Evolutionary conservation across 345 rosid species (phyloP).

Genomic region (Ceriops zippeliana): DNA sequence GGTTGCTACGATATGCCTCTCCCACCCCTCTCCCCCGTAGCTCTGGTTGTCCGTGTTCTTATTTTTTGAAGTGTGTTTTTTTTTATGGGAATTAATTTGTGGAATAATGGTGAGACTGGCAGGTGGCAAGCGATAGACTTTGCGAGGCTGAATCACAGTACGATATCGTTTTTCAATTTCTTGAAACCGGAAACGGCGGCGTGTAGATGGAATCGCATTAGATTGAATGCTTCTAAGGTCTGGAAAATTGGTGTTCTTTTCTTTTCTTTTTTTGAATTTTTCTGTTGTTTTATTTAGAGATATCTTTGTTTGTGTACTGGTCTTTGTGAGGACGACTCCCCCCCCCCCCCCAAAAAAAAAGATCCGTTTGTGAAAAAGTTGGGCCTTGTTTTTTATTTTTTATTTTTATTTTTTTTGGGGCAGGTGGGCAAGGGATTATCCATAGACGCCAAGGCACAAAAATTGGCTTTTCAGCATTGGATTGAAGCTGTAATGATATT

Average conservation of each 20-base stretch:
- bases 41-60: too few relatives aligned
- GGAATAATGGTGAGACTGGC: conserved; percentile 10
- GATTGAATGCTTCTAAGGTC: conserved; percentile 82
- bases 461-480: conserved; percentile 93
- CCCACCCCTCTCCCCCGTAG: too few relatives aligned
- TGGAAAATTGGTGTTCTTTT: neutral
- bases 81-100: neutral
- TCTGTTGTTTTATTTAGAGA: neutral
- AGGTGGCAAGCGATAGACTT: conserved; percentile 92
- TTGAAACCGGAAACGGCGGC: conserved; percentile 63
- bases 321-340: neutral
- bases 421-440: conserved; percentile 72
- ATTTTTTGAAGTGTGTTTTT: neutral
- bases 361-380: neutral
- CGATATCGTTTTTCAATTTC: conserved; percentile 73
- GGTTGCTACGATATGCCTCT: too few relatives aligned
- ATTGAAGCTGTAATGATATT: conserved; percentile 50
- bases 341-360: neutral
- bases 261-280: neutral
- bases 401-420: conserved; percentile 12
- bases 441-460: conserved; percentile 60
- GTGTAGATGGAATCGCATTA: conserved; percentile 74
- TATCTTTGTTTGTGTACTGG: neutral
- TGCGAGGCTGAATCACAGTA: conserved; percentile 70
- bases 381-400: neutral